phyloP scores from a whole-genome alignment of 1,139 yeast species.

The Debaryomyces coudertii region DNA sequence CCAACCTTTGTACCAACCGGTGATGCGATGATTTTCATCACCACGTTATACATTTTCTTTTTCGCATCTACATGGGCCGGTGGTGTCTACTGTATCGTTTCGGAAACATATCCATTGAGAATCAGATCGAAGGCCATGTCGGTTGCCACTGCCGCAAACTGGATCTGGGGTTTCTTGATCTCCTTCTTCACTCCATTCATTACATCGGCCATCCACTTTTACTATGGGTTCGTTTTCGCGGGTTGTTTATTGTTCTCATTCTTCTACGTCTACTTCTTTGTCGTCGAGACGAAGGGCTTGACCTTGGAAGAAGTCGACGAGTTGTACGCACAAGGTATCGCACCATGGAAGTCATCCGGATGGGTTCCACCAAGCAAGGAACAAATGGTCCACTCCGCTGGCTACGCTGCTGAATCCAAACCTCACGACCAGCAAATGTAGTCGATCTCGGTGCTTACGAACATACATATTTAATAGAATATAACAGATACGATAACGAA shows the following conservation, averaged over 20 bases:
- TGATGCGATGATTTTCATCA: slow-evolving; percentile 73
- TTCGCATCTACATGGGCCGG: slow-evolving; percentile 92
- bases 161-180: slow-evolving; percentile 79
- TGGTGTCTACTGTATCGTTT: slow-evolving; percentile 73
- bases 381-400: slow-evolving; percentile 23
- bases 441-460: background rate
- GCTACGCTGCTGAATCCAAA: slow-evolving; percentile 15
- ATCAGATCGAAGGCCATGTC: slow-evolving; percentile 82
- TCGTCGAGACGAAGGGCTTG: slow-evolving; percentile 66
- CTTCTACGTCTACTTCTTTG: slow-evolving; percentile 55
- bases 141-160: slow-evolving; percentile 72
- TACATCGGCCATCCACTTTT: slow-evolving; percentile 43
- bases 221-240: slow-evolving; percentile 76
- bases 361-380: slow-evolving; percentile 49
- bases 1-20: slow-evolving; percentile 54
- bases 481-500: background rate
- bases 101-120: slow-evolving; percentile 79
- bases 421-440: slow-evolving; percentile 15
- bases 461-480: background rate
- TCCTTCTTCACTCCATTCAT: slow-evolving; percentile 77
- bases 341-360: slow-evolving; percentile 50
- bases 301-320: slow-evolving; percentile 67
- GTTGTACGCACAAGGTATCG: slow-evolving; percentile 49
- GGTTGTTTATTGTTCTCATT: slow-evolving; percentile 65
- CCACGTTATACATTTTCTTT: slow-evolving; percentile 78